A percentile compares a stretch with the other conserved stretches of the same genome.
phyloP scores from a whole-genome alignment of 2,329 filamentous ascomycete genomes.

The Alternaria gaisen region DNA sequence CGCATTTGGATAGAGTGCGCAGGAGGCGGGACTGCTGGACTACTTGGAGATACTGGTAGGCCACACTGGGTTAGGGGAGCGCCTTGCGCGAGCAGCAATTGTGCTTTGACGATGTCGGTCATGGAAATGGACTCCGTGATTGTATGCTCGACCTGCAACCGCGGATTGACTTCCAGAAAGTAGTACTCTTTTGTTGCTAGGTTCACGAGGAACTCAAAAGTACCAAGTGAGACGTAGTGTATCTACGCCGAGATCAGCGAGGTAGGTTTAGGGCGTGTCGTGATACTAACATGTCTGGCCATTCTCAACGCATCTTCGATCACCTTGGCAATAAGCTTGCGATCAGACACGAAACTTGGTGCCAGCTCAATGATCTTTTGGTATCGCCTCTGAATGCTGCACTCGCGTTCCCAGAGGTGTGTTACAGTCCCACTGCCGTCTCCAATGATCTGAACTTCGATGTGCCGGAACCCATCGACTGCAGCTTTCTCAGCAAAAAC shows the following conservation, averaged over 20 bases:
- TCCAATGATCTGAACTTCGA: constrained; percentile 69
- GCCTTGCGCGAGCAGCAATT: constrained; percentile 65
- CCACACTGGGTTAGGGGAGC: constrained; percentile 50
- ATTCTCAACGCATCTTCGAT: constrained; percentile 64
- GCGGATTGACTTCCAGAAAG: constrained; percentile 69
- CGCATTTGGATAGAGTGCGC: constrained; percentile 64
- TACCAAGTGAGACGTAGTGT: constrained; percentile 67
- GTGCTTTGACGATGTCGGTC: constrained; percentile 64
- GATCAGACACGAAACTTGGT: constrained; percentile 60
- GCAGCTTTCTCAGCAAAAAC: constrained; percentile 71
- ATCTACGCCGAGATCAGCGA: constrained; percentile 47
- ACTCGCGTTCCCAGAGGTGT: constrained; percentile 69
- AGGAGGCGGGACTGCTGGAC: constrained; percentile 50
- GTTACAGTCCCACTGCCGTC: constrained; percentile 62
- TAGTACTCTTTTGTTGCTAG: constrained; percentile 60
- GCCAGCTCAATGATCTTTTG: constrained; percentile 70
- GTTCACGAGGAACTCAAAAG: constrained; percentile 71
- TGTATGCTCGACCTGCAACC: constrained; percentile 70
- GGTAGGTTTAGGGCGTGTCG: neutral
- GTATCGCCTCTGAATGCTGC: constrained; percentile 67
- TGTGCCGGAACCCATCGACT: constrained; percentile 67
- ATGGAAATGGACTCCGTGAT: constrained; percentile 66
- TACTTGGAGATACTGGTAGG: constrained; percentile 31
- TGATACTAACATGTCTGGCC: constrained; percentile 54
- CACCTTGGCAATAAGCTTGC: constrained; percentile 58